These are phyloP conservation scores for Plasmodium ovale DNA, from an alignment of 169 alveolate genomes.

Conservation along the genomic window DNA sequence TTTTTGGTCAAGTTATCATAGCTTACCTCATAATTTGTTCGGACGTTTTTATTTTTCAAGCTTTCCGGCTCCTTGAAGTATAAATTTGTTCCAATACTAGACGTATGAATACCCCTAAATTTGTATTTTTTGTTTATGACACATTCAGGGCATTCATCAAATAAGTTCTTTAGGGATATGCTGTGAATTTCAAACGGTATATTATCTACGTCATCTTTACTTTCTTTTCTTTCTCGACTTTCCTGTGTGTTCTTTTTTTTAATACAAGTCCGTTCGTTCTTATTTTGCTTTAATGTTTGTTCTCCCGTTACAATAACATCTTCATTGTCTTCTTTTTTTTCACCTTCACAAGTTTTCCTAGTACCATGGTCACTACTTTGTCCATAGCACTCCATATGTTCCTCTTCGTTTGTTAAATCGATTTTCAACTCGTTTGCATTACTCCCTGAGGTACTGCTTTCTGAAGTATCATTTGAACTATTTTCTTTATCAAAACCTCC, in stretches of 20 bases:
- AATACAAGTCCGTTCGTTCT: neutral
- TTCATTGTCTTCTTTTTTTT: neutral
- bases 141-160: conserved; percentile 55
- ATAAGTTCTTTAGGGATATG: conserved; percentile 54
- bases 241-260: neutral
- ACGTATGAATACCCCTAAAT: conserved; percentile 71
- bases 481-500: neutral
- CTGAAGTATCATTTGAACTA: neutral
- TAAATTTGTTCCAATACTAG: conserved; percentile 71
- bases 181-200: conserved; percentile 58
- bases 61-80: conserved; percentile 65
- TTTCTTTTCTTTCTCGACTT: neutral
- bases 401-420: conserved; percentile 51
- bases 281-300: neutral
- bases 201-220: conserved; percentile 19
- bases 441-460: neutral
- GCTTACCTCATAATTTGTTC: conserved; percentile 4
- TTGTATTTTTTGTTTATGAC: conserved; percentile 55
- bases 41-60: conserved; percentile 24
- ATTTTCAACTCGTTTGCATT: neutral
- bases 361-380: neutral
- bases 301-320: neutral
- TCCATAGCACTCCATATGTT: neutral
- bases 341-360: neutral
- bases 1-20: conserved; percentile 6